phyloP scores from a whole-genome alignment of 2,329 filamentous ascomycete species.

The Trichoderma sp. region DNA sequence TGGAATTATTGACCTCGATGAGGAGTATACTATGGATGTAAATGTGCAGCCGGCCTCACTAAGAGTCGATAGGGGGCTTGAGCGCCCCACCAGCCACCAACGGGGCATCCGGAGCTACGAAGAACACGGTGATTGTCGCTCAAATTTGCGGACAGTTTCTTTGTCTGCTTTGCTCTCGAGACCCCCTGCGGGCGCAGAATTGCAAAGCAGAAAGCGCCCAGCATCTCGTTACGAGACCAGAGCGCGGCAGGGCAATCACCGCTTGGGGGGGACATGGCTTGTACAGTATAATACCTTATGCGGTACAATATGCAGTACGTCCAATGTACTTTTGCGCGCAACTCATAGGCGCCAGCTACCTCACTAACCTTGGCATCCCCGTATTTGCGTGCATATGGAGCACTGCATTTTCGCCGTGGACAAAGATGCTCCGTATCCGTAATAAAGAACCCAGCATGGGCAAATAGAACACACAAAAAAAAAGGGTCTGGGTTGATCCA shows the following conservation, averaged over 20 bases:
- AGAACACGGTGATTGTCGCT: conserved; percentile 2
- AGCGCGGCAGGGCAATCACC: background rate
- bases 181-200: conserved; percentile 13
- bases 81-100: background rate
- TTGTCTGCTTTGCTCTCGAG: background rate
- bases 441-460: background rate
- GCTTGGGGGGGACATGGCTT: background rate
- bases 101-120: conserved; percentile 15
- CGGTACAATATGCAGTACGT: too few species aligned
- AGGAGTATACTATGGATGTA: background rate
- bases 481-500: background rate
- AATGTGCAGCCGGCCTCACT: background rate
- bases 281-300: too few species aligned
- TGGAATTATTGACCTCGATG: background rate
- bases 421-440: conserved; percentile 1
- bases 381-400: conserved; percentile 7
- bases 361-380: background rate
- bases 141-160: conserved; percentile 4
- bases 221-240: background rate
- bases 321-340: background rate
- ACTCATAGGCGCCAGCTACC: background rate
- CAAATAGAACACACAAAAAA: background rate
- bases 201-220: background rate
- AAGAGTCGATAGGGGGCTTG: conserved; percentile 5
- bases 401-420: background rate